Conservation (phyloP, 2,329 filamentous ascomycete genomes). For the Rhinocladiella mackenziei region DNA sequence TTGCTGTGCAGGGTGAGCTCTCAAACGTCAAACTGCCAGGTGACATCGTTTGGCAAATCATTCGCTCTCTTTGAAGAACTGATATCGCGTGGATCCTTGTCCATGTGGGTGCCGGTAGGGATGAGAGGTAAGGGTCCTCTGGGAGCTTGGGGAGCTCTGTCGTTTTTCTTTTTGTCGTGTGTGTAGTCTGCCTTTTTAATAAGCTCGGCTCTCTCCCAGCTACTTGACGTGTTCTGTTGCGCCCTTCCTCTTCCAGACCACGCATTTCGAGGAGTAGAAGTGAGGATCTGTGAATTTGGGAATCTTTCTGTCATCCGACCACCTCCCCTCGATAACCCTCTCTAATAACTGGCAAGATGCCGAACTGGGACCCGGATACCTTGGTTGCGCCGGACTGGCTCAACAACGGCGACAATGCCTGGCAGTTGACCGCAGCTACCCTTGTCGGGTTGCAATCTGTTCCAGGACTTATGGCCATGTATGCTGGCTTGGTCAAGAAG, state of each 20-base stretch:
- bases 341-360: conserved; percentile 4
- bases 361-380: conserved; percentile 26
- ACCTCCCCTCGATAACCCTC: too few relatives aligned
- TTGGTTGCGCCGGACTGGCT: conserved; percentile 34
- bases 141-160: conserved; percentile 7
- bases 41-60: conserved; percentile 9
- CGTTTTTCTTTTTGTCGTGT: conserved; percentile 18
- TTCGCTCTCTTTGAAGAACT: neutral
- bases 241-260: neutral
- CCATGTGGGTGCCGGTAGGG: conserved; percentile 3
- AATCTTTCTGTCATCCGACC: too few relatives aligned
- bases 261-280: too few relatives aligned
- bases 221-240: conserved; percentile 1
- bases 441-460: conserved; percentile 50
- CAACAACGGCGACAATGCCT: conserved; percentile 49
- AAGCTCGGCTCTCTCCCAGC: neutral
- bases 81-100: conserved; percentile 24
- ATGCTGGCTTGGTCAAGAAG: conserved; percentile 44
- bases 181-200: conserved; percentile 8
- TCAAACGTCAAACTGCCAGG: conserved; percentile 4
- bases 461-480: conserved; percentile 49
- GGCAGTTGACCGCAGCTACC: conserved; percentile 51
- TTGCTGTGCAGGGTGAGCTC: too few relatives aligned
- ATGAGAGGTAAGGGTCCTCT: conserved; percentile 2
- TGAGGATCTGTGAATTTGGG: too few relatives aligned